A percentile compares a stretch with the other conserved stretches of the same genome.
phyloP scores from a whole-genome alignment of 768 basidiomycete species.

The Hirschioporus abietinus region DNA sequence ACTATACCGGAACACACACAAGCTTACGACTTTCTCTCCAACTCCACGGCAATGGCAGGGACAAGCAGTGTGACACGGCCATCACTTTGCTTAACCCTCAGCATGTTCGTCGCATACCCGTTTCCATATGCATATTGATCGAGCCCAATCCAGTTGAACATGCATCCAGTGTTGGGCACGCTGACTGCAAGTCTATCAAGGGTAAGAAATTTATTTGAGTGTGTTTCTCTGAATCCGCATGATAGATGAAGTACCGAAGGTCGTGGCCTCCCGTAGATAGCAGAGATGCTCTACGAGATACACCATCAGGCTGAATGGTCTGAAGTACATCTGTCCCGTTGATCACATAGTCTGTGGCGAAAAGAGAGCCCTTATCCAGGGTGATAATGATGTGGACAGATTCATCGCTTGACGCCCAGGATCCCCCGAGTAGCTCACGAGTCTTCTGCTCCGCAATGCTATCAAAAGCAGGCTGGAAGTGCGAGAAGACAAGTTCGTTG shows the following conservation, averaged over 20 bases:
- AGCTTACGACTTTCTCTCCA: neutral
- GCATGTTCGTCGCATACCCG: neutral
- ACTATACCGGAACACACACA: neutral
- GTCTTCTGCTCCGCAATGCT: constrained; percentile 5
- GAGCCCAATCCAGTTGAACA: neutral
- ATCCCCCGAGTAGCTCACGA: constrained; percentile 9
- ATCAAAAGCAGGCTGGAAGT: constrained; percentile 25
- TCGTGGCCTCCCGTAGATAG: neutral
- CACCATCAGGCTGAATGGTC: constrained; percentile 6
- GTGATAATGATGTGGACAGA: constrained; percentile 12
- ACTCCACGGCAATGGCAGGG: neutral
- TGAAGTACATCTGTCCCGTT: constrained; percentile 17
- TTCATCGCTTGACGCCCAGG: constrained; percentile 7
- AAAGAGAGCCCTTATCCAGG: constrained; percentile 16
- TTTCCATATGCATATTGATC: neutral
- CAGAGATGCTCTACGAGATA: neutral
- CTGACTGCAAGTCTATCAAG: neutral
- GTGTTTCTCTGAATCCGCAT: too few relatives aligned
- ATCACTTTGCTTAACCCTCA: neutral
- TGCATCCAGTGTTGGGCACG: neutral
- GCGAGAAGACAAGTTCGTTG: constrained; percentile 19
- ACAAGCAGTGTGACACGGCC: neutral
- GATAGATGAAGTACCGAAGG: neutral
- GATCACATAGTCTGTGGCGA: constrained; percentile 11
- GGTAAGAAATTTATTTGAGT: neutral